Base-by-base conservation (phyloP, 2,329 filamentous ascomycete species). In the Verticillium isaacii region DNA sequence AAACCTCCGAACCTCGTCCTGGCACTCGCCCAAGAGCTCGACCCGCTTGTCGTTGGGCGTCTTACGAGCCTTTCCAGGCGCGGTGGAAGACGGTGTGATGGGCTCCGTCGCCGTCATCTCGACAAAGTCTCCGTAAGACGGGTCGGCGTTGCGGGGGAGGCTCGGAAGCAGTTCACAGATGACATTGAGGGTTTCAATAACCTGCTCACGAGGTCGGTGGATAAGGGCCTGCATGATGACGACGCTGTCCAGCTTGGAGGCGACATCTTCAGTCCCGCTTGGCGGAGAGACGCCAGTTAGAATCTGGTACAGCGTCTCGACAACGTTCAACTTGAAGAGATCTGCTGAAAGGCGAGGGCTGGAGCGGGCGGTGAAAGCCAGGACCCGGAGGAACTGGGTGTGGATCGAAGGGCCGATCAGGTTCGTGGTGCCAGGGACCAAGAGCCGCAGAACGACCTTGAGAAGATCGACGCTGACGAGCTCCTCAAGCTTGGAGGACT, bases 221-320 rank as follows among this genome's bases (percentile, higher is more conserved):
- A 99, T 97, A 65, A 99, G 82, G 41, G 96, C 93, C 77, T 99
- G 95, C 96, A 99, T 99, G 70, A 99, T 95, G 56, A 99, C 86
- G 61, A 98, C 94, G 71, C 93, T 97, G 75, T 98, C 94, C 66
- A 98, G 89, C 76, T 96, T 97, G 41, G 86, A 89, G 34, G 88
- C 90, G 62, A 92, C 85, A 72, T 94, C 89, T 39, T 93, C 88
- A 1, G 84, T 88, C 37, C 89, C 91, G 65, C 82, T 85, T 0
- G 95, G 95, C 1, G 95, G 93, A 0, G 95, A 98, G 2, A 99
- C 92, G 23, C 95, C 95, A 0, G 95, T 98, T 58, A 99, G 78
- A 52, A 99, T 98, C 75, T 99, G 95, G 72, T 98, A 99, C 2
- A 99, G 81, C 0, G 95, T 99, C 75, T 98, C 95, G 32, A 99